These are phyloP conservation scores for Cyclocybe aegerita DNA, from an alignment of 768 basidiomycete genomes.

Conservation along the genomic window DNA sequence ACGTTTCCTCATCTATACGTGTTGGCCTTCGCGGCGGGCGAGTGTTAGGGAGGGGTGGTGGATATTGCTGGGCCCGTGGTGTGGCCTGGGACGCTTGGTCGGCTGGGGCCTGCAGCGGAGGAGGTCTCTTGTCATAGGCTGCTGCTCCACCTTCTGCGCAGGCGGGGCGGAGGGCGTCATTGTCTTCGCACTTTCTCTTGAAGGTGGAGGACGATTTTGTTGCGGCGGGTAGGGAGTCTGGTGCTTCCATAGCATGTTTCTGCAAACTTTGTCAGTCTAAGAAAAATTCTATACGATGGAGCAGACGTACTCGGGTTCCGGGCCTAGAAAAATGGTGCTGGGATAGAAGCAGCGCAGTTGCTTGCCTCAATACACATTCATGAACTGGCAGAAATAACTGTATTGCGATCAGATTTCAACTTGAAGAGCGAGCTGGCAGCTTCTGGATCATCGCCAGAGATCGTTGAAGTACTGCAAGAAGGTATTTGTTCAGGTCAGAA, in stretches of 20 bases:
- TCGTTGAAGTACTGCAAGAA: slow-evolving; percentile 77
- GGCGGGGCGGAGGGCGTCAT: slow-evolving; percentile 53
- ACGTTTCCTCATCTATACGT: slow-evolving; percentile 61
- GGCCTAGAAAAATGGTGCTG: slow-evolving; percentile 37
- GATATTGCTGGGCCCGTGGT: slow-evolving; percentile 71
- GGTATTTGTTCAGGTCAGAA: slow-evolving; percentile 1
- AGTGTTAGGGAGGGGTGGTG: slow-evolving; percentile 65
- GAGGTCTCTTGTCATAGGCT: slow-evolving; percentile 33
- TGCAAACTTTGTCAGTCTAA: slow-evolving; percentile 4
- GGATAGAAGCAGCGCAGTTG: slow-evolving; percentile 1
- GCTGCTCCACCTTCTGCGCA: slow-evolving; percentile 59
- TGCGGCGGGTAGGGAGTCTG: slow-evolving; percentile 53
- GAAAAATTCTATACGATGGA: background rate
- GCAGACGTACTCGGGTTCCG: slow-evolving; percentile 74
- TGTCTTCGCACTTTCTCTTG: slow-evolving; percentile 59
- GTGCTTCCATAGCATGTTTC: slow-evolving; percentile 45
- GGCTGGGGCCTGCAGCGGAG: slow-evolving; percentile 4
- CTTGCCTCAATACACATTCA: slow-evolving; percentile 49
- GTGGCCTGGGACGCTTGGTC: slow-evolving; percentile 34
- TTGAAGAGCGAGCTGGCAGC: slow-evolving; percentile 39
- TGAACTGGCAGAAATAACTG: slow-evolving; percentile 92
- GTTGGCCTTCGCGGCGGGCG: slow-evolving; percentile 54
- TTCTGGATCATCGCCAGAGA: slow-evolving; percentile 75
- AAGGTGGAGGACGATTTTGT: slow-evolving; percentile 84
- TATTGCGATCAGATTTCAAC: slow-evolving; percentile 28